Evolutionary conservation across 192 early-diverging fungal species (phyloP).

Genomic region (Funneliformis mosseae): DNA sequence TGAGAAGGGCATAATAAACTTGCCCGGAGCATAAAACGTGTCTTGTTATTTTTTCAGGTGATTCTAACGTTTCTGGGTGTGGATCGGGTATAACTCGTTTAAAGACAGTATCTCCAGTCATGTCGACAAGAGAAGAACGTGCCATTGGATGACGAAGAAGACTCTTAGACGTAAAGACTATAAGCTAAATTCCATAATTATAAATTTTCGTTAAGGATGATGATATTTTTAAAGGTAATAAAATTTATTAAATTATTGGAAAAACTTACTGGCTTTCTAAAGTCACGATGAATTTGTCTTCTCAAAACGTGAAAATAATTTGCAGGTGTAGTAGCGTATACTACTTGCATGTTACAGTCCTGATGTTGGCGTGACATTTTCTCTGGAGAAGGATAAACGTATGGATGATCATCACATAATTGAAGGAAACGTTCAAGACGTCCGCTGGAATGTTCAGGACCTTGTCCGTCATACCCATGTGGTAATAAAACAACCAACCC

Average conservation of each 20-base stretch:
- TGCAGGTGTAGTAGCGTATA: constrained; percentile 95
- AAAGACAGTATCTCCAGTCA: constrained; percentile 82
- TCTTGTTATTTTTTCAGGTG: constrained; percentile 85
- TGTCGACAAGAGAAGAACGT: constrained; percentile 80
- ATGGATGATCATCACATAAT: constrained; percentile 94
- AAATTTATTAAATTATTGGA: neutral
- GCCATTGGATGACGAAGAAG: constrained; percentile 93
- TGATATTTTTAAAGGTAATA: neutral
- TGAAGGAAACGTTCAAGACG: constrained; percentile 96
- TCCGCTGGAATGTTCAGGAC: constrained; percentile 96
- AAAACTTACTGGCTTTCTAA: constrained; percentile 85
- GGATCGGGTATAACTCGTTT: constrained; percentile 91
- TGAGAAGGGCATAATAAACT: constrained; percentile 92
- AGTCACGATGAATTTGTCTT: constrained; percentile 95
- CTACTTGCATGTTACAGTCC: constrained; percentile 98
- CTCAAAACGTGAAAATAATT: constrained; percentile 97
- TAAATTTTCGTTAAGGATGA: neutral
- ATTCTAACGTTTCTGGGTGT: constrained; percentile 75
- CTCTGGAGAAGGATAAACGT: constrained; percentile 74
- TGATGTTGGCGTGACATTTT: constrained; percentile 91
- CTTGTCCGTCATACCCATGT: constrained; percentile 98
- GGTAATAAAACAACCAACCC: constrained; percentile 93
- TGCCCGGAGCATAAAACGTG: constrained; percentile 96
- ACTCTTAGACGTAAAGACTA: constrained; percentile 81
- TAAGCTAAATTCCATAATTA: constrained; percentile 47